Base-by-base conservation (phyloP, 805 yeast species). In the Barnettozyma siamensis region DNA sequence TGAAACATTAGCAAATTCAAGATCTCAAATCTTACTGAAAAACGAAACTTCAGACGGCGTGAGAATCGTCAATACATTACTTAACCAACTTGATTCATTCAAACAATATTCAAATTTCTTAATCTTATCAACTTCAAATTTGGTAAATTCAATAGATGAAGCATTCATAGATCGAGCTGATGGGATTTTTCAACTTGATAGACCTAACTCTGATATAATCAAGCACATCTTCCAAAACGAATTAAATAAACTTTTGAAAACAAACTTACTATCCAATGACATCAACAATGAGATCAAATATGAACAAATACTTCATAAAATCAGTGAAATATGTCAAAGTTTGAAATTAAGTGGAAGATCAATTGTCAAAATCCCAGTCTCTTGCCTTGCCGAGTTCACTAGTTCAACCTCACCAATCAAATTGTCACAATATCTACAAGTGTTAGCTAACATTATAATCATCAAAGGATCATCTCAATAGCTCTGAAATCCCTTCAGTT, bases 111-210 rank as follows among this genome's bases (percentile, higher is more conserved):
- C 58, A 26, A 70, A 70, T 40, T 51, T 66, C 24, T 43, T 66
- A 6, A 53, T 70, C 1, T 50, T 70, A 17, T 61, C 74, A 1
- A 71, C 75, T 3, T 65, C 74, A 1, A 71, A 71, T 45, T 44
- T 67, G 26, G 27, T 65, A 8, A 50, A 55, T 12, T 58, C 66
- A 3, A 51, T 71, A 21, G 76, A 71, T 53, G 53, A 61, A 2
- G 76, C 76, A 2, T 71, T 71, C 43, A 31, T 67, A 6, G 76
- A 70, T 53, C 54, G 76, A 33, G 66, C 66, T 5, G 74, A 69
- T 42, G 60, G 58, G 5, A 48, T 57, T 2, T 67, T 66, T 41
- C 49, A 46, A 31, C 55, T 70, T 5, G 60, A 62, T 2, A 57
- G 48, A 28, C 75, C 75, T 9, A 51, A 59, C n/a, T 36, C 42